phyloP scores from a whole-genome alignment of 305 asterid genomes.

The Nicotiana rustica region DNA sequence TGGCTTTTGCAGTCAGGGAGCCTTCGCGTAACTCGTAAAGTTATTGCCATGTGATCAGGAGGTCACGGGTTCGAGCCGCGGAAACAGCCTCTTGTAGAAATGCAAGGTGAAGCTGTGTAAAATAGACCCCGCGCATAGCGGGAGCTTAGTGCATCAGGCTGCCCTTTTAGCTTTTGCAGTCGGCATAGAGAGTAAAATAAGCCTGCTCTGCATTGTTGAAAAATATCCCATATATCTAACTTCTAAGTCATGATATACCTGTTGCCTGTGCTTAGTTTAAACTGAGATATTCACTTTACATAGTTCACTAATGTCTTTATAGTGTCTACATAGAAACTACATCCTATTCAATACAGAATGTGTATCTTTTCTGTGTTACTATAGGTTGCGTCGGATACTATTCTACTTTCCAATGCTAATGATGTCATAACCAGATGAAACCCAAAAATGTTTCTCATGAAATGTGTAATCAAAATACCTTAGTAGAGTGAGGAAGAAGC shows the following conservation, averaged over 20 bases:
- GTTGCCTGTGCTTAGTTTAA: background rate
- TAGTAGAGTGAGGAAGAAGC: conserved; percentile 86
- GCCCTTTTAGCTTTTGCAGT: background rate
- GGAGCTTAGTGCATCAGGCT: no score
- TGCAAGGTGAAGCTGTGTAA: no score
- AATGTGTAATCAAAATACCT: conserved; percentile 50
- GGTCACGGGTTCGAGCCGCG: no score
- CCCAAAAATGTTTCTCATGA: background rate
- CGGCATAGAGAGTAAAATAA: background rate
- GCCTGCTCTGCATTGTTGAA: background rate
- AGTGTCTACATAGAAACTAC: background rate
- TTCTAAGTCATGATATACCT: background rate
- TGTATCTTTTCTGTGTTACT: background rate
- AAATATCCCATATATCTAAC: background rate
- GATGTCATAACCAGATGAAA: background rate
- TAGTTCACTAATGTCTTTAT: background rate
- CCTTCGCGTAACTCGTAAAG: no score
- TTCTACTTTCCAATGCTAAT: background rate
- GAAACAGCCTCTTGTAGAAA: no score
- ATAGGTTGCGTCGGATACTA: background rate
- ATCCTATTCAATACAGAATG: background rate
- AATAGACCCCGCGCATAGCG: no score
- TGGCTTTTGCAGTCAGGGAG: background rate
- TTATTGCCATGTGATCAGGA: no score
- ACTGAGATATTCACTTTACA: background rate